A percentile compares a stretch with the other conserved stretches of the same genome.
These are phyloP conservation scores for Yamadazyma dushanensis DNA, from an alignment of 1,139 yeast species.

Conservation along the genomic window DNA sequence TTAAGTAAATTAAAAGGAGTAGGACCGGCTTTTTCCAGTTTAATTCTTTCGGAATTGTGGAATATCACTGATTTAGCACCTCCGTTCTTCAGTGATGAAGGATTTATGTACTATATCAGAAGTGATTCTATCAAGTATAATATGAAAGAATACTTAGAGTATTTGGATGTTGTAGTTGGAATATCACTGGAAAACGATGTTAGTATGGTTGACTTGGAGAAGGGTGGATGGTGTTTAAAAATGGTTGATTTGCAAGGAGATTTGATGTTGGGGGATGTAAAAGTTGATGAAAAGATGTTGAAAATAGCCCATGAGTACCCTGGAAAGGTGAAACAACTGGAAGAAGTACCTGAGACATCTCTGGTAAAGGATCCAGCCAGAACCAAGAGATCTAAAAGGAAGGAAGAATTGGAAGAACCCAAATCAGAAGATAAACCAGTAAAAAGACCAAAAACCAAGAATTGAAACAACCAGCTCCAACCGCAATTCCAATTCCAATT, in stretches of 20 bases:
- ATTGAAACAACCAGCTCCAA: no score
- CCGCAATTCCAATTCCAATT: no score
- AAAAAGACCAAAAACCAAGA: no score
- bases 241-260: constrained; percentile 25
- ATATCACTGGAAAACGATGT: constrained; percentile 13
- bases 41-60: constrained; percentile 36
- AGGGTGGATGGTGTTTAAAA: constrained; percentile 43
- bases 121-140: constrained; percentile 41
- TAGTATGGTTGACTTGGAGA: constrained; percentile 26
- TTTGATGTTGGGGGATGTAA: constrained; percentile 26
- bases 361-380: no score
- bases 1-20: constrained; percentile 43
- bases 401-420: no score
- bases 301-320: constrained; percentile 1
- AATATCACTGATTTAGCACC: constrained; percentile 30
- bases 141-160: constrained; percentile 39
- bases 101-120: constrained; percentile 29
- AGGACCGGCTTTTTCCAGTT: constrained; percentile 53
- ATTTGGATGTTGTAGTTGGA: constrained; percentile 22
- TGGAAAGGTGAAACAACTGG: no score
- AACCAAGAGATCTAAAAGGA: no score
- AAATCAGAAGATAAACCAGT: no score
- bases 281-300: constrained; percentile 14
- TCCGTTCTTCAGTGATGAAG: constrained; percentile 53
- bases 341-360: no score